phyloP scores from a whole-genome alignment of 2,329 filamentous ascomycete genomes.

The Neofusicoccum umdonicola region DNA sequence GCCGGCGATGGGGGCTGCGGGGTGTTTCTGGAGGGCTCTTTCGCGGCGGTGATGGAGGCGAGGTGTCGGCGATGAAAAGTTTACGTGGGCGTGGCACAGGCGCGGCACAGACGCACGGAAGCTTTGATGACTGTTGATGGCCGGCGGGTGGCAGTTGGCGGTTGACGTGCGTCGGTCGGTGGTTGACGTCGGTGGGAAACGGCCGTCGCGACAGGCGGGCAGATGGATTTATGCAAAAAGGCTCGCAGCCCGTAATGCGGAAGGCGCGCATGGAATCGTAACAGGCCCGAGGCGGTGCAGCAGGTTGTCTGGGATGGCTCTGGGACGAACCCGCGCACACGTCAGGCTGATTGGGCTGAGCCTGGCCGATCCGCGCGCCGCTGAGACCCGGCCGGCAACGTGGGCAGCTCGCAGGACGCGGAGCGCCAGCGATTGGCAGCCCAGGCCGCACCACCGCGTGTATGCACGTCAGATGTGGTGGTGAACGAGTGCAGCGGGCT shows the following conservation, averaged over 20 bases:
- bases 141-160: not conserved
- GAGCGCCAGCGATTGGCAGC: not conserved
- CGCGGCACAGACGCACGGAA: slow-evolving; percentile 2
- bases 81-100: not conserved
- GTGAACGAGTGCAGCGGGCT: not conserved
- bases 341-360: slow-evolving; percentile 2
- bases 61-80: not conserved
- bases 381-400: not conserved
- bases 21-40: not conserved
- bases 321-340: not conserved
- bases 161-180: not conserved
- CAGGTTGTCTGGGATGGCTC: not conserved
- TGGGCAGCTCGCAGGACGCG: slow-evolving; percentile 5
- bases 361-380: not conserved
- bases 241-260: not conserved
- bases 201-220: not conserved
- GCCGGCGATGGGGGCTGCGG: not conserved
- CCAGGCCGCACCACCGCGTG: not conserved
- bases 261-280: not conserved
- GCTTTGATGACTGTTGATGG: not conserved
- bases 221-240: slow-evolving; percentile 4
- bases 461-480: slow-evolving; percentile 10
- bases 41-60: not conserved
- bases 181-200: not conserved
- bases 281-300: not conserved